Evolutionary conservation across 495 filamentous ascomycete species (phyloP).

Genomic region (Thozetella sp.): DNA sequence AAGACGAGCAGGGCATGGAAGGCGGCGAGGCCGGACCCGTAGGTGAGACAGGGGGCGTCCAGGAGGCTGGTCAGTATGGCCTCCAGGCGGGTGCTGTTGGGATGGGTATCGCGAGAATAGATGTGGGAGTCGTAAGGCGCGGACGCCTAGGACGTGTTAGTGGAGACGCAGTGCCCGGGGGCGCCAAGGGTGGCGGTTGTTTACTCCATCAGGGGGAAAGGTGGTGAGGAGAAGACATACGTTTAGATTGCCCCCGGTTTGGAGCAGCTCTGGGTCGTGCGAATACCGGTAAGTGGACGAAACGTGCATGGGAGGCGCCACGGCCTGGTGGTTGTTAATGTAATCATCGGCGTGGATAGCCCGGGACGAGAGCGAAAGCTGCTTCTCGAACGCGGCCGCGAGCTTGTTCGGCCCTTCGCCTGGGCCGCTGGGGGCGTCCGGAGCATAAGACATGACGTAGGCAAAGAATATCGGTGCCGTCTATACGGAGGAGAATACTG

Average conservation of each 20-base stretch:
- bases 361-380: slow-evolving; percentile 62
- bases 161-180: slow-evolving; percentile 2
- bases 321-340: slow-evolving; percentile 69
- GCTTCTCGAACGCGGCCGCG: slow-evolving; percentile 19
- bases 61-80: slow-evolving; percentile 73
- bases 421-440: neutral
- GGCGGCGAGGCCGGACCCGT: slow-evolving; percentile 82
- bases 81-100: slow-evolving; percentile 84
- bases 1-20: slow-evolving; percentile 81
- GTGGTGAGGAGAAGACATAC: slow-evolving; percentile 25
- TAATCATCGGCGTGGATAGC: slow-evolving; percentile 87
- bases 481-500: neutral
- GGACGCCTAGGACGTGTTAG: slow-evolving; percentile 27
- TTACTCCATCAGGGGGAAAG: neutral
- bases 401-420: slow-evolving; percentile 23
- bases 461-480: neutral
- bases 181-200: neutral
- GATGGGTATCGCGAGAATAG: slow-evolving; percentile 78
- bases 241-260: slow-evolving; percentile 43
- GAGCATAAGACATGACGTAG: neutral
- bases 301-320: slow-evolving; percentile 84
- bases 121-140: slow-evolving; percentile 54
- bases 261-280: slow-evolving; percentile 63
- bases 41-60: slow-evolving; percentile 69
- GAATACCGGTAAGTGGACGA: slow-evolving; percentile 88